A percentile compares a stretch with the other conserved stretches of the same genome.
phyloP scores from a whole-genome alignment of 192 early-diverging fungal genomes.

The Entomortierella chlamydospora region DNA sequence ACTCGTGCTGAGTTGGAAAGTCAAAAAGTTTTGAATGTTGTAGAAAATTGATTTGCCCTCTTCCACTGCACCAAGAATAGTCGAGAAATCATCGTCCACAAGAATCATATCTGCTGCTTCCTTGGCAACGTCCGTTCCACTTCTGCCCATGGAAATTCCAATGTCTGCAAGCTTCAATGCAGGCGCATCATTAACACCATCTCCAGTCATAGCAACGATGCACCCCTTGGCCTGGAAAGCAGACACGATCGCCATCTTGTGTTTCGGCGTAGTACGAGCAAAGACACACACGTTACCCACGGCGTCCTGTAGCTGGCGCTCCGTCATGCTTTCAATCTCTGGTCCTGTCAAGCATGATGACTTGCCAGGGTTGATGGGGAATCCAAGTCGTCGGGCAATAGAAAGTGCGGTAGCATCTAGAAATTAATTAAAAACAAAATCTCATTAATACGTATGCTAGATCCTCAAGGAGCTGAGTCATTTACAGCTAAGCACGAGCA shows the following conservation, averaged over 20 bases:
- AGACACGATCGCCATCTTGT: conserved; percentile 93
- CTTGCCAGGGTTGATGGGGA: conserved; percentile 71
- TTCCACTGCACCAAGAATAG: conserved; percentile 93
- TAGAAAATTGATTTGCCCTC: conserved; percentile 98
- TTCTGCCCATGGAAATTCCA: conserved; percentile 96
- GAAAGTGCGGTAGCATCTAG: conserved; percentile 86
- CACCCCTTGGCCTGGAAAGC: conserved; percentile 88
- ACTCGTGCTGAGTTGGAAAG: conserved; percentile 96
- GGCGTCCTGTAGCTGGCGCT: conserved; percentile 70
- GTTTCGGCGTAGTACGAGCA: conserved; percentile 85
- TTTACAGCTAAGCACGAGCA: not conserved
- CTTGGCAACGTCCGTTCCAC: conserved; percentile 95
- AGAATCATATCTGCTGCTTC: conserved; percentile 98
- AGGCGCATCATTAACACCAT: conserved; percentile 97
- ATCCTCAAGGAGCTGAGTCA: not conserved
- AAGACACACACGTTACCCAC: conserved; percentile 76
- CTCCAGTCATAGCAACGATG: conserved; percentile 97
- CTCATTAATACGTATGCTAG: not conserved
- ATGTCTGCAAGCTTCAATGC: conserved; percentile 94
- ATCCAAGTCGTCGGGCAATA: conserved; percentile 89
- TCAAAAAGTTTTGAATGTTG: conserved; percentile 97
- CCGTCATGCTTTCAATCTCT: conserved; percentile 76
- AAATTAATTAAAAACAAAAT: not conserved
- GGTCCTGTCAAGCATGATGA: conserved; percentile 76
- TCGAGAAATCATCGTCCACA: conserved; percentile 95